phyloP scores from a whole-genome alignment of 2,329 filamentous ascomycete species.

The Diaporthe caulivora region DNA sequence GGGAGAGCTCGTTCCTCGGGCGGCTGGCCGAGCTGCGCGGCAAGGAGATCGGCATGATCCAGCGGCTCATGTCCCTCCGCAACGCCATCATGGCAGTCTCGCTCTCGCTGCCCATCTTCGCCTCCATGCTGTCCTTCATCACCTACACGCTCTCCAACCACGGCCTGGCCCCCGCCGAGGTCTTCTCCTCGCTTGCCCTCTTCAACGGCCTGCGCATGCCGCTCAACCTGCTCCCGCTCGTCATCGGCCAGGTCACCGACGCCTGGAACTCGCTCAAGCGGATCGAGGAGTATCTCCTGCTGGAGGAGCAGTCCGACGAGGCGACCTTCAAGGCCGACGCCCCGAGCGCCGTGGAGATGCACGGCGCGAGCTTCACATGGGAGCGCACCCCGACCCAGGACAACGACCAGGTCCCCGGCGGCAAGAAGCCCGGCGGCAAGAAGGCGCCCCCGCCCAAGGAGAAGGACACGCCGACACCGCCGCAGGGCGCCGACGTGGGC shows the following conservation, averaged over 20 bases:
- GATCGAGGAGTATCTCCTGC: slow-evolving; percentile 88
- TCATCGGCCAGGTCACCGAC: slow-evolving; percentile 91
- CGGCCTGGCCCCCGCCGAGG: slow-evolving; percentile 76
- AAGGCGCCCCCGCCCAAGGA: slow-evolving; percentile 54
- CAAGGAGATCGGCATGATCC: slow-evolving; percentile 85
- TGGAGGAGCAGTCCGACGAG: slow-evolving; percentile 86
- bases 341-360: slow-evolving; percentile 78
- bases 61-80: slow-evolving; percentile 83
- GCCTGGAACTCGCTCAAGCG: slow-evolving; percentile 87
- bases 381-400: slow-evolving; percentile 65
- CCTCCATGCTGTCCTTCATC: slow-evolving; percentile 95
- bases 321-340: slow-evolving; percentile 67
- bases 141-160: slow-evolving; percentile 79
- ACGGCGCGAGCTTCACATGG: slow-evolving; percentile 87
- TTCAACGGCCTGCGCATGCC: slow-evolving; percentile 95
- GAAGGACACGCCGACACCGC: slow-evolving; percentile 40
- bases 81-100: slow-evolving; percentile 88
- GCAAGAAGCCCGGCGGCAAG: slow-evolving; percentile 60
- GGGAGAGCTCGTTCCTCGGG: slow-evolving; percentile 88
- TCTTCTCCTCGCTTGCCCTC: slow-evolving; percentile 93
- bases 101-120: slow-evolving; percentile 90
- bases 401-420: slow-evolving; percentile 35
- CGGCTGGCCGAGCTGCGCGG: slow-evolving; percentile 80
- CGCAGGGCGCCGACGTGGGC: slow-evolving; percentile 44
- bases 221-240: slow-evolving; percentile 87